phyloP scores from a whole-genome alignment of 2,329 filamentous ascomycete genomes.

The Colletotrichum agaves region DNA sequence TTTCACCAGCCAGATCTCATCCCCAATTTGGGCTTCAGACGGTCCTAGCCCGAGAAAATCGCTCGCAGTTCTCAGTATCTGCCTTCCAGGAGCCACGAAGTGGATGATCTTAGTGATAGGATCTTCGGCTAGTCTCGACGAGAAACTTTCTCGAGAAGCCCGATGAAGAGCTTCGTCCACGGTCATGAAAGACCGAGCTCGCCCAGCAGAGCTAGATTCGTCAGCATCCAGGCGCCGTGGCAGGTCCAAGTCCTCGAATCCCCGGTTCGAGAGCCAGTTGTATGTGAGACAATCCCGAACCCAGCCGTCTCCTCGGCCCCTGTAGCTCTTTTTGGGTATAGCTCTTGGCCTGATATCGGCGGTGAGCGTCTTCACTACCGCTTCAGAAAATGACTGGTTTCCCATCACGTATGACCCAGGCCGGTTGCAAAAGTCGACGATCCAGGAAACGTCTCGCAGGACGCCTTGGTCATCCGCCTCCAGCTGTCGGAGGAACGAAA shows the following conservation, averaged over 20 bases:
- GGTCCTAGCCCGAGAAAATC: slow-evolving; percentile 7
- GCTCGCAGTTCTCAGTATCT: not conserved
- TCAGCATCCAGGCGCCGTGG: too few relatives aligned
- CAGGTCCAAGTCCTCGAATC: not conserved
- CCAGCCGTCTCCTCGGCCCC: not conserved
- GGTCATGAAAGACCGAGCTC: not conserved
- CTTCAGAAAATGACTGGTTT: not conserved
- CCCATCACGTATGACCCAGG: not conserved
- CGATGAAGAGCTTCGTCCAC: not conserved
- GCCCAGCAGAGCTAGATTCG: too few relatives aligned
- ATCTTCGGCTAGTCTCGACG: not conserved
- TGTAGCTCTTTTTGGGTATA: not conserved
- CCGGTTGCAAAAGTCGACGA: not conserved
- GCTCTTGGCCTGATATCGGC: slow-evolving; percentile 2
- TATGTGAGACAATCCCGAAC: slow-evolving; percentile 11
- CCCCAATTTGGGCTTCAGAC: not conserved
- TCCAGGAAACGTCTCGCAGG: slow-evolving; percentile 12
- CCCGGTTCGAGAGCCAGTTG: not conserved
- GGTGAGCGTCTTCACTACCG: slow-evolving; percentile 1
- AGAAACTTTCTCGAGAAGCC: not conserved
- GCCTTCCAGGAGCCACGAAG: not conserved
- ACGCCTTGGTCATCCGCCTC: not conserved
- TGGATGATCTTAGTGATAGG: slow-evolving; percentile 5
- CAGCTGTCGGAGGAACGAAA: not conserved
- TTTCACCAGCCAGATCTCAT: slow-evolving; percentile 24